Conservation (phyloP, 1,284 basidiomycete genomes). For the Kwoniella shivajii region DNA sequence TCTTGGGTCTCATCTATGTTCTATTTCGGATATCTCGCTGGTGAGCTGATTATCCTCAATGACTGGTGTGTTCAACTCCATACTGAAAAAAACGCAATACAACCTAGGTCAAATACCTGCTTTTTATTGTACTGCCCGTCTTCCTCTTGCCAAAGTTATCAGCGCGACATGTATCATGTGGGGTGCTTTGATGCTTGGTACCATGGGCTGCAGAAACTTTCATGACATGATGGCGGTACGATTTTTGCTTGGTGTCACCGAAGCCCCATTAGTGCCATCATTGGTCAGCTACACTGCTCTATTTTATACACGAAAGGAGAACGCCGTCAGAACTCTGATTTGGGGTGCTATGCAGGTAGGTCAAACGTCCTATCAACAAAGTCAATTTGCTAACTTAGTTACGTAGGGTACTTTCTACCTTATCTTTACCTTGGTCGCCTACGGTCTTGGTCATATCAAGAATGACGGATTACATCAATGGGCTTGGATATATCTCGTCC, state of each 20-base stretch:
- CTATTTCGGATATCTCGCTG: slow-evolving; percentile 25
- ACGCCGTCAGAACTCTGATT: slow-evolving; percentile 16
- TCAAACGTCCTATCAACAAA: background rate
- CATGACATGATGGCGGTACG: slow-evolving; percentile 22
- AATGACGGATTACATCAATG: slow-evolving; percentile 13
- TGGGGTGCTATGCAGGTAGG: slow-evolving; percentile 27
- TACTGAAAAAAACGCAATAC: no score
- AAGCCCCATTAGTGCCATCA: slow-evolving; percentile 30
- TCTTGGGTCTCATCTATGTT: slow-evolving; percentile 20
- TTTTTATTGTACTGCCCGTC: slow-evolving; percentile 14
- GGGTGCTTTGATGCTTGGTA: slow-evolving; percentile 20
- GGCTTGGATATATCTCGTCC: slow-evolving; percentile 23
- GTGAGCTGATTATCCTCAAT: slow-evolving; percentile 5
- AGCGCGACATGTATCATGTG: slow-evolving; percentile 13
- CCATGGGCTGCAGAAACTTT: slow-evolving; percentile 21
- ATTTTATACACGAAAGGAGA: slow-evolving; percentile 14
- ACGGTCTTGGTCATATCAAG: slow-evolving; percentile 17
- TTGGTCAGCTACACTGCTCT: slow-evolving; percentile 9
- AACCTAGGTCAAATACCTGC: slow-evolving; percentile 16
- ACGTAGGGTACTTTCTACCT: slow-evolving; percentile 21
- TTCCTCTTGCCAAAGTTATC: slow-evolving; percentile 19
- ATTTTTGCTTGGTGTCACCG: slow-evolving; percentile 25
- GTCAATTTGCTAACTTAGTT: background rate
- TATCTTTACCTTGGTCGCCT: slow-evolving; percentile 21
- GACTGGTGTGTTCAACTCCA: no score